A percentile compares a stretch with the other conserved stretches of the same genome.
Evolutionary conservation across 805 yeast genomes (phyloP).

Genomic region (Kuraishia molischiana): DNA sequence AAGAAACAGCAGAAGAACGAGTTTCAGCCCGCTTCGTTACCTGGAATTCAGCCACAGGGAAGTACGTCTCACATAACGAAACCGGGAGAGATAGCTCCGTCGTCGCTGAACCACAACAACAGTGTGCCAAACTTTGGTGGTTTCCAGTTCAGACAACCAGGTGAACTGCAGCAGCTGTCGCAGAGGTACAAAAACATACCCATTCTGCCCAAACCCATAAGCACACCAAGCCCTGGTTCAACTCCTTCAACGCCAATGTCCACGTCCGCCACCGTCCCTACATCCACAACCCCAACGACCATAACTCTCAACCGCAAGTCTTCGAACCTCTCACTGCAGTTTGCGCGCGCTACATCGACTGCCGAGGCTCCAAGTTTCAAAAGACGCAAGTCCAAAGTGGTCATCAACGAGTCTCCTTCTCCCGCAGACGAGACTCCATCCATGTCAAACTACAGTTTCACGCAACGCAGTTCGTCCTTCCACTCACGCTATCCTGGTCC

Average conservation of each 20-base stretch:
- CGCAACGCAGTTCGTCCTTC: not conserved
- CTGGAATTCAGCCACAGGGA: too few species aligned
- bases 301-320: not conserved
- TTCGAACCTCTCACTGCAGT: not conserved
- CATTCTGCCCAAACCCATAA: constrained; percentile 21
- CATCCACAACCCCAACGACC: not conserved
- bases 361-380: constrained; percentile 12
- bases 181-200: constrained; percentile 20
- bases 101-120: constrained; percentile 1
- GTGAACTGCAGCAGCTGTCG: too few species aligned
- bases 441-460: not conserved
- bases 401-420: constrained; percentile 13
- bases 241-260: not conserved
- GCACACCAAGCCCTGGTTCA: not conserved
- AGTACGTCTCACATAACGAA: too few species aligned
- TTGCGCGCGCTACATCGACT: not conserved
- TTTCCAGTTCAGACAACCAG: not conserved
- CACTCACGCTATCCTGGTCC: not conserved
- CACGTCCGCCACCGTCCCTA: too few species aligned
- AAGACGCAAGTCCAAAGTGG: constrained; percentile 19
- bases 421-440: constrained; percentile 10
- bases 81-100: too few species aligned
- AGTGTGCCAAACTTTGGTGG: not conserved
- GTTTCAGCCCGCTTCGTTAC: not conserved
- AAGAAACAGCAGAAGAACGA: constrained; percentile 21